Conservation (phyloP, 805 yeast species). For the Kluyveromyces dobzhanskii region DNA sequence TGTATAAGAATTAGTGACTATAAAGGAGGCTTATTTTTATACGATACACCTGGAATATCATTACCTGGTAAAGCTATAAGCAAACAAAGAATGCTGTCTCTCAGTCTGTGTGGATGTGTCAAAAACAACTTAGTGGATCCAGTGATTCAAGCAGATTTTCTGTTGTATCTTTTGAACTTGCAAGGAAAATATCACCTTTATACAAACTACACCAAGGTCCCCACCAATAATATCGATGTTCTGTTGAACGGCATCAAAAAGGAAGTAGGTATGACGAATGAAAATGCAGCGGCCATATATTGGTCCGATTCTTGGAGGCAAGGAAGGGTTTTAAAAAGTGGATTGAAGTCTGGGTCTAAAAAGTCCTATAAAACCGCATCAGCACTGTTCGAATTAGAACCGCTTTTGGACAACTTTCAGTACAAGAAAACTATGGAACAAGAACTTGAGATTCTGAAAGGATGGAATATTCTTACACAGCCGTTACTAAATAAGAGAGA, state of each 20-base stretch:
- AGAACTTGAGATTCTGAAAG: conserved; percentile 6
- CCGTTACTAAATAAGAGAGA: neutral
- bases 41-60: conserved; percentile 92
- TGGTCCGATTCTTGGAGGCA: conserved; percentile 54
- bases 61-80: conserved; percentile 59
- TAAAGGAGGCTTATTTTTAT: conserved; percentile 57
- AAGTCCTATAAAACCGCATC: neutral
- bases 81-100: conserved; percentile 61
- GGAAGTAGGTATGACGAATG: conserved; percentile 37
- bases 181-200: conserved; percentile 25
- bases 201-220: conserved; percentile 27
- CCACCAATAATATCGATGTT: conserved; percentile 64
- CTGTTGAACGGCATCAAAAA: conserved; percentile 41
- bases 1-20: conserved; percentile 49
- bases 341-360: neutral
- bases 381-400: conserved; percentile 9
- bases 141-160: conserved; percentile 75
- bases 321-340: conserved; percentile 33
- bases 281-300: conserved; percentile 52
- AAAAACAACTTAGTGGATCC: conserved; percentile 69
- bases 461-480: conserved; percentile 3
- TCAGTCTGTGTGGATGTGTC: conserved; percentile 70
- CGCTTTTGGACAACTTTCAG: conserved; percentile 7
- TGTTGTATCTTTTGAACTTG: conserved; percentile 64
- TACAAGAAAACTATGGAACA: conserved; percentile 5